These are phyloP conservation scores for Sedum album DNA, from an alignment of 164 flowering plant genomes.

Conservation along the genomic window DNA sequence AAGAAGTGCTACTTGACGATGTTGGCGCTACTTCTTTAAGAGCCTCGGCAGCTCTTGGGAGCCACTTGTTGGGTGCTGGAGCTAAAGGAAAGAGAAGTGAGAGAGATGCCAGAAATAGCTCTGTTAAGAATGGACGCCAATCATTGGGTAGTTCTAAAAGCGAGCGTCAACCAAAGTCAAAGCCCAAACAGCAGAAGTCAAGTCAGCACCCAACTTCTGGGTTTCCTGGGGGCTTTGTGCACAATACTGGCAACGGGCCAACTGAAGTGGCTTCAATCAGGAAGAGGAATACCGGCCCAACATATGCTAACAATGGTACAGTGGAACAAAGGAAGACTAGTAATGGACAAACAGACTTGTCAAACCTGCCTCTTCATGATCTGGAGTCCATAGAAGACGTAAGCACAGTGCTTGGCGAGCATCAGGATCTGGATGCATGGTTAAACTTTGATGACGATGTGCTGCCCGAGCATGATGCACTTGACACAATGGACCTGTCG, in stretches of 20 bases:
- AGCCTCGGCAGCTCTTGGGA: constrained; percentile 34
- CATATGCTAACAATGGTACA: constrained; percentile 16
- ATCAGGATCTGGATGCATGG: constrained; percentile 45
- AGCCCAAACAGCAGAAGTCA: constrained; percentile 75
- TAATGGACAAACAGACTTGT: constrained; percentile 31
- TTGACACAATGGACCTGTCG: constrained; percentile 23
- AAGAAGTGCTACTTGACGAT: constrained; percentile 65
- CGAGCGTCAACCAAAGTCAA: constrained; percentile 60
- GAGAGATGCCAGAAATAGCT: constrained; percentile 37
- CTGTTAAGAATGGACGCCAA: constrained; percentile 41
- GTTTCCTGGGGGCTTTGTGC: constrained; percentile 20
- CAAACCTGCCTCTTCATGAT: constrained; percentile 34
- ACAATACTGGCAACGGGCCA: constrained; percentile 19
- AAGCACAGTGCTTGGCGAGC: constrained; percentile 13
- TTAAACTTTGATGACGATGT: constrained; percentile 47
- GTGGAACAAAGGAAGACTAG: constrained; percentile 22
- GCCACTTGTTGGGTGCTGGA: constrained; percentile 39
- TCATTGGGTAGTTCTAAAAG: constrained; percentile 32
- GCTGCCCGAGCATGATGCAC: constrained; percentile 31
- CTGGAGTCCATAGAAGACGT: constrained; percentile 41
- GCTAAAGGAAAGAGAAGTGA: constrained; percentile 76
- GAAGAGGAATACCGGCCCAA: constrained; percentile 21
- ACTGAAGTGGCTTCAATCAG: constrained; percentile 18
- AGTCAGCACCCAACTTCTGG: constrained; percentile 49
- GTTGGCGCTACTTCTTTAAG: constrained; percentile 40